A percentile compares a stretch with the other conserved stretches of the same genome.
Evolutionary conservation across 139 green algal genomes (phyloP).

Genomic region (Marvania coccoides): DNA sequence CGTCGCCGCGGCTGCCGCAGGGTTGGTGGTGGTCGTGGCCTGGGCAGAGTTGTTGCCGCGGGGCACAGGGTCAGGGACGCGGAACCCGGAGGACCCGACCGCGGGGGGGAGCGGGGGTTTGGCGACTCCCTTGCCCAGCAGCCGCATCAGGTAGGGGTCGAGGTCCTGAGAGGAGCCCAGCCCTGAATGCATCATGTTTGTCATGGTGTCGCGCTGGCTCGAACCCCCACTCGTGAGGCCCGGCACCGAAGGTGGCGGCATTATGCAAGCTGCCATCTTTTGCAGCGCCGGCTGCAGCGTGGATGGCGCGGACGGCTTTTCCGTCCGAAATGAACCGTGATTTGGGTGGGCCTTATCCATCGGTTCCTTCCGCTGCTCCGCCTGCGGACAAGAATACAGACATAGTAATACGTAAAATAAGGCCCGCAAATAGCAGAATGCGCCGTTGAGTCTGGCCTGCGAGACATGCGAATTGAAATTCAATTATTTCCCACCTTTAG

Average conservation of each 20-base stretch:
- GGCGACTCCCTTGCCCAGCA: conserved; percentile 2
- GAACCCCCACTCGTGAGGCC: background rate
- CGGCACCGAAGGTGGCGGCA: background rate
- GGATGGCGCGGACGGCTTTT: background rate
- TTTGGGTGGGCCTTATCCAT: too few species aligned
- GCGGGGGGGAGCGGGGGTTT: background rate
- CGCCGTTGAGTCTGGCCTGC: too few species aligned
- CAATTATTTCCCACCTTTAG: too few species aligned
- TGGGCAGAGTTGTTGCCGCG: background rate
- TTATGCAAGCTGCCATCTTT: background rate
- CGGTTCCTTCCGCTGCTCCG: too few species aligned
- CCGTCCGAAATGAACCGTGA: too few species aligned
- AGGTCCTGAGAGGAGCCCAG: background rate
- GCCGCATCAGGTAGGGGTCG: conserved; percentile 12
- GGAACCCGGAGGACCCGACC: background rate
- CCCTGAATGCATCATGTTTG: background rate
- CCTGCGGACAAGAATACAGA: too few species aligned
- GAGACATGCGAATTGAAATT: too few species aligned
- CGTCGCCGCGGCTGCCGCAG: background rate
- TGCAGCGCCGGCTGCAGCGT: background rate
- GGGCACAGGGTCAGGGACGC: background rate
- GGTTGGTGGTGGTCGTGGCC: background rate
- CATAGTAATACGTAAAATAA: too few species aligned
- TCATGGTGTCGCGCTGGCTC: conserved; percentile 12
- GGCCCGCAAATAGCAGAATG: too few species aligned